Percentiles rank a stretch among this genome's conserved stretches.
Conservation (phyloP, 257 asterid genomes). For the Ilex aquifolium region DNA sequence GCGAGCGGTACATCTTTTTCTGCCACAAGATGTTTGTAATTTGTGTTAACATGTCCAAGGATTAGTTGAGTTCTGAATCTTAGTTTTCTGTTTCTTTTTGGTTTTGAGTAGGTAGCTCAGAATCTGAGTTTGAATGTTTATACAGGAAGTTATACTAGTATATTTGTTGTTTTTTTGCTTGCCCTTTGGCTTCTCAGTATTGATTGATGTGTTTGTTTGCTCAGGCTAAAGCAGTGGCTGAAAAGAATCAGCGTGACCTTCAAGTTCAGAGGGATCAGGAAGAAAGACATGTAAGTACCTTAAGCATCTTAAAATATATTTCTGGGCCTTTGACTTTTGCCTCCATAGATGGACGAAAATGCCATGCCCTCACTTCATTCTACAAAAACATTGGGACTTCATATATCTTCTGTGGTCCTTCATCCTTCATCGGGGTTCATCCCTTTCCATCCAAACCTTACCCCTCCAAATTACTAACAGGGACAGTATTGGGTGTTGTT, state of each 20-base stretch:
- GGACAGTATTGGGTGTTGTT: too few relatives aligned
- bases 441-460: too few relatives aligned
- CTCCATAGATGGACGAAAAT: too few relatives aligned
- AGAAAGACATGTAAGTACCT: constrained; percentile 87
- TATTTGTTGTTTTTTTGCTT: not conserved
- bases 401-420: too few relatives aligned
- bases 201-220: constrained; percentile 16
- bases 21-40: not conserved
- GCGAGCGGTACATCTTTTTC: constrained; percentile 66
- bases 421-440: too few relatives aligned
- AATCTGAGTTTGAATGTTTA: not conserved
- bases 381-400: too few relatives aligned
- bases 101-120: too few relatives aligned
- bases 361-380: too few relatives aligned
- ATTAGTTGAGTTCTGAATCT: not conserved
- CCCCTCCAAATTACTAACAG: too few relatives aligned
- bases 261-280: constrained; percentile 94
- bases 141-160: not conserved
- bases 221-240: constrained; percentile 98
- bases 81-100: too few relatives aligned
- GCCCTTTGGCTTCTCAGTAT: constrained; percentile 7
- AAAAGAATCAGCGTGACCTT: constrained; percentile 91
- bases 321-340: too few relatives aligned
- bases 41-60: not conserved
- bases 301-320: not conserved